phyloP scores from a whole-genome alignment of 495 filamentous ascomycete genomes.

The Neurospora sp. region DNA sequence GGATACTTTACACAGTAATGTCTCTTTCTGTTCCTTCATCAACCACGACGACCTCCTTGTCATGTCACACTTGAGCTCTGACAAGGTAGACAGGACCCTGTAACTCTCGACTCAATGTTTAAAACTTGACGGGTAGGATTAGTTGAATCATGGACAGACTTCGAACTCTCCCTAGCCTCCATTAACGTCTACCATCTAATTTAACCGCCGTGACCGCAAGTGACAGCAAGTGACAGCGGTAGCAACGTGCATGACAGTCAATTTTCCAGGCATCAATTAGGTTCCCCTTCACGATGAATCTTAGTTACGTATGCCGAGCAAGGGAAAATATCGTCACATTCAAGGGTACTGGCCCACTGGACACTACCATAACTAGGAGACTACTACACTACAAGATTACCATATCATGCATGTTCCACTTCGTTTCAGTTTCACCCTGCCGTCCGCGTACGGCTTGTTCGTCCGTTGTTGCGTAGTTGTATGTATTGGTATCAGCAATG shows the following conservation, averaged over 20 bases:
- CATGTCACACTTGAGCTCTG: not conserved
- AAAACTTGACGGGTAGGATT: not conserved
- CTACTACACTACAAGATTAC: not conserved
- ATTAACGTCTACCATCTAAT: not conserved
- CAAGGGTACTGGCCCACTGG: not conserved
- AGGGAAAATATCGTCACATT: not conserved
- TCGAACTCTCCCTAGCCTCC: not conserved
- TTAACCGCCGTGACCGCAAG: not conserved
- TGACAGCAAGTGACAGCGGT: not conserved
- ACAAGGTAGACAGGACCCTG: not conserved
- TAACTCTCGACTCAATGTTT: not conserved
- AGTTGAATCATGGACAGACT: not conserved
- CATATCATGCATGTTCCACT: not conserved
- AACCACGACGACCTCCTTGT: not conserved
- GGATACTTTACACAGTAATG: not conserved
- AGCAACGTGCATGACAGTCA: not conserved
- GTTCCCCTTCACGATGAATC: not conserved
- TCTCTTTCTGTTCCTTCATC: not conserved
- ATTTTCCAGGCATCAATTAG: not conserved
- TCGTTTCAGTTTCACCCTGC: not conserved
- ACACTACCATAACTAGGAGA: not conserved
- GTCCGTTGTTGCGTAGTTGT: not conserved
- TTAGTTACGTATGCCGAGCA: not conserved
- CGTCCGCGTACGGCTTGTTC: not conserved
- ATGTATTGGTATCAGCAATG: not conserved